A percentile compares a stretch with the other conserved stretches of the same genome.
phyloP scores from a whole-genome alignment of 768 basidiomycete genomes.

The Leucosporidium creatinivorum region DNA sequence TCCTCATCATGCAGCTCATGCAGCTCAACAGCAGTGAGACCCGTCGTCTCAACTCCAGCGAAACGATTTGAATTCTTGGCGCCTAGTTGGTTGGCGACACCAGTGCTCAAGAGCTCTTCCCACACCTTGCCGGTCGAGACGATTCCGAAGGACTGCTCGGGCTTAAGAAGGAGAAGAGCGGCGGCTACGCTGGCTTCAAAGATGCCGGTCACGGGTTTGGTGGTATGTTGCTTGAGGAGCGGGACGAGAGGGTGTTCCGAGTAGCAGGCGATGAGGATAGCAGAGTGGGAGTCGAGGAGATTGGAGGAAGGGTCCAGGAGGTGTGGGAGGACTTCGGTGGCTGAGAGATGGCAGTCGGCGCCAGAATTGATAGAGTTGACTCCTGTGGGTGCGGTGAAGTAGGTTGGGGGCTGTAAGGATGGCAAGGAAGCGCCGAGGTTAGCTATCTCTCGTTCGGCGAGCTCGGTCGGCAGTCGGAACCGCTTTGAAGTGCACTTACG shows the following conservation, averaged over 20 bases:
- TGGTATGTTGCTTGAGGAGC: slow-evolving; percentile 20
- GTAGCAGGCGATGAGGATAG: slow-evolving; percentile 41
- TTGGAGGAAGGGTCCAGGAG: slow-evolving; percentile 19
- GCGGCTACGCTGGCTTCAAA: slow-evolving; percentile 41
- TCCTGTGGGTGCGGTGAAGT: slow-evolving; percentile 34
- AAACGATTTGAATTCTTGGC: slow-evolving; percentile 33
- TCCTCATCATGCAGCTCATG: slow-evolving; percentile 37
- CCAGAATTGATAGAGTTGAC: slow-evolving; percentile 36
- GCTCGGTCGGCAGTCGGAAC: not conserved
- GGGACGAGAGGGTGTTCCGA: slow-evolving; percentile 43
- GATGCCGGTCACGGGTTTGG: slow-evolving; percentile 40
- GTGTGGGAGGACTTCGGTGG: slow-evolving; percentile 27
- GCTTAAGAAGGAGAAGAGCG: slow-evolving; percentile 36
- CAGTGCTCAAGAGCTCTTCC: slow-evolving; percentile 39
- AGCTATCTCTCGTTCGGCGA: no score
- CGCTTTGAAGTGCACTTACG: not conserved
- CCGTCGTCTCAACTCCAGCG: slow-evolving; percentile 42
- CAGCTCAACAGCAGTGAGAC: slow-evolving; percentile 42
- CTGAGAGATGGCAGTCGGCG: slow-evolving; percentile 29
- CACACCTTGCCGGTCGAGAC: slow-evolving; percentile 44
- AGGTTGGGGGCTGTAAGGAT: slow-evolving; percentile 6
- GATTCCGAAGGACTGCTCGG: slow-evolving; percentile 41
- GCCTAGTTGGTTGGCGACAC: slow-evolving; percentile 35
- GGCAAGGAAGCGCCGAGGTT: not conserved
- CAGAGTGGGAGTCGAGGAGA: slow-evolving; percentile 11